These are phyloP conservation scores for Neckera pumila DNA, from an alignment of 225 moss, liverwort and hornwort species.

Conservation along the genomic window DNA sequence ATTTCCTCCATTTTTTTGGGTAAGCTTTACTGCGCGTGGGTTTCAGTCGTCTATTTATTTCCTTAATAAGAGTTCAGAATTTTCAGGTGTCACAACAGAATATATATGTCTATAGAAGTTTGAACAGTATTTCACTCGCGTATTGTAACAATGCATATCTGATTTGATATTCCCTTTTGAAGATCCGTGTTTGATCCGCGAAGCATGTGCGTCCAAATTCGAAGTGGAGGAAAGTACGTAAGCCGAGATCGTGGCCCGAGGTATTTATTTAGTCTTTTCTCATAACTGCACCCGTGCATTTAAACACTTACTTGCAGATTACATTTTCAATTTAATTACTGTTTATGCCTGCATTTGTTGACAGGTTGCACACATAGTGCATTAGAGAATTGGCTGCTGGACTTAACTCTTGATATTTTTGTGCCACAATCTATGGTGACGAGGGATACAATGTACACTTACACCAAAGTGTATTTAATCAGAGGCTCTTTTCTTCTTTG, in stretches of 20 bases:
- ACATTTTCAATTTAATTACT: not conserved
- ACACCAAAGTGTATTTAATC: not conserved
- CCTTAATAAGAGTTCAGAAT: not conserved
- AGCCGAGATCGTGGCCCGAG: constrained; percentile 68
- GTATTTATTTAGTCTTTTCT: constrained; percentile 14
- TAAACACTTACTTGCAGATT: not conserved
- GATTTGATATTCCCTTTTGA: not conserved
- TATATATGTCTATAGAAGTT: not conserved
- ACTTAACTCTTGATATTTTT: not conserved
- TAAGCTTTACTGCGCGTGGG: constrained; percentile 1
- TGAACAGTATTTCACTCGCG: not conserved
- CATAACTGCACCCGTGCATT: not conserved
- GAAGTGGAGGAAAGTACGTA: constrained; percentile 83
- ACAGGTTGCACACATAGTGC: not conserved
- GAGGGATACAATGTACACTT: not conserved
- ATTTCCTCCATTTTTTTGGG: constrained; percentile 88
- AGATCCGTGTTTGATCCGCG: constrained; percentile 87
- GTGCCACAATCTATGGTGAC: not conserved
- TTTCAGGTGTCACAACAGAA: not conserved
- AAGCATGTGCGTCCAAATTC: constrained; percentile 78
- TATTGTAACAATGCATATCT: not conserved
- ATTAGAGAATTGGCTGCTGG: not conserved
- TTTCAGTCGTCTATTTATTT: not conserved
- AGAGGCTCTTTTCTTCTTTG: not conserved
- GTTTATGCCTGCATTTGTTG: not conserved